Base-by-base conservation (phyloP, 257 asterid species). In the Nicotiana attenuata region DNA sequence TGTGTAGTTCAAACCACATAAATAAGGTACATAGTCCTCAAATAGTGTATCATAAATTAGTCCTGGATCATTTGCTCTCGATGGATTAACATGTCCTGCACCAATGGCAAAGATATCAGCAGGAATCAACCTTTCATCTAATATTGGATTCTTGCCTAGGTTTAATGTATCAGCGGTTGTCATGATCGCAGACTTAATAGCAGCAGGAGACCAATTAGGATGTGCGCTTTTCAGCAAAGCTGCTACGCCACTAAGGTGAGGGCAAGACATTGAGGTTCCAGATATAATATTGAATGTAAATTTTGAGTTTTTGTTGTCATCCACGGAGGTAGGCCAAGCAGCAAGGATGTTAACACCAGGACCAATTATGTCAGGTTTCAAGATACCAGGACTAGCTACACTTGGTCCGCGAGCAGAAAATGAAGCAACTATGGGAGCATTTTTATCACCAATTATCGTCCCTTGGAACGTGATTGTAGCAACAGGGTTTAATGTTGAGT, bases 301-400 rank as follows among this genome's bases (percentile, higher is more conserved):
- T 35, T 76, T 81, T 5, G 89, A 56, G 47, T 81, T 64, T 7
- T 83, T 78, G 2, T 61, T 78, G 22, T 86, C 84, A 19, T 87
- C 90, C 3, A 88, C 59, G 0, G 90, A 88, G 10, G 33, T 3
- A 4, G 89, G 89, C 89, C 91, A 92, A 7, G 92, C 90, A 0
- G 92, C 92, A 0, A 91, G 81, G 64, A 92, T 88, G 76, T 87
- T 90, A 57, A 81, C 88, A 0, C 94, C 96, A 0, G 96, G 97
- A 59, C 93, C 93, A 4, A 91, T 47, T 3, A 92, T 88, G 26
- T 92, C 96, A 0, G 94, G 97, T 63, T 92, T 92, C 26, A 92
- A 64, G 59, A 92, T 91, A 0, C 96, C 94, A 0, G 71, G 91
- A 59, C 89, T 89, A 1, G 20, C n/a, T 1, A 0, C 0, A 45